Evolutionary conservation across 768 basidiomycete species (phyloP).

Genomic region (Scleroderma citrinum): DNA sequence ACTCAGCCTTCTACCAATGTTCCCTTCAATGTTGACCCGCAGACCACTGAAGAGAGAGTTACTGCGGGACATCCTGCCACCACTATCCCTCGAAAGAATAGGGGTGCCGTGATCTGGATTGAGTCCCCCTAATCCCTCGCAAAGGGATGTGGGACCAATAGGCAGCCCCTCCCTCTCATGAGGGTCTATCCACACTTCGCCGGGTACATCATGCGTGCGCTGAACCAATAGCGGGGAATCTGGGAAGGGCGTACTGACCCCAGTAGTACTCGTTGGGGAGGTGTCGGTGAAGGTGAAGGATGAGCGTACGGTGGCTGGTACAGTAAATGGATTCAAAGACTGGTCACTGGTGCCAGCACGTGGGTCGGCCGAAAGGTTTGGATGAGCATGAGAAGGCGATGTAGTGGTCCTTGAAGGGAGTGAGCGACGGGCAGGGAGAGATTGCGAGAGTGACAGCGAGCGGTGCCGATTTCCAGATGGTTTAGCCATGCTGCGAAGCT

Average conservation of each 20-base stretch:
- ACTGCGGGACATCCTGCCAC: too few relatives aligned
- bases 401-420: conserved; percentile 5
- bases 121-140: neutral
- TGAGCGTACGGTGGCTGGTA: neutral
- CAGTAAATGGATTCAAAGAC: neutral
- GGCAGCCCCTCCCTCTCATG: conserved; percentile 63
- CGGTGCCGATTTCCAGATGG: conserved; percentile 4
- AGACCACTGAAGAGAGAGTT: neutral
- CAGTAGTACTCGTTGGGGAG: neutral
- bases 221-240: conserved; percentile 14
- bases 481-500: neutral
- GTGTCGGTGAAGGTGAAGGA: neutral
- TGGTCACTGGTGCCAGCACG: neutral
- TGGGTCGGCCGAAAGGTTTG: neutral
- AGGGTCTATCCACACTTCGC: conserved; percentile 53
- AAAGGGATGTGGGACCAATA: conserved; percentile 26
- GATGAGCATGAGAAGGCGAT: neutral
- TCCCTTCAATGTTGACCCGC: conserved; percentile 14
- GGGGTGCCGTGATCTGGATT: neutral
- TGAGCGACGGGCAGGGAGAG: neutral
- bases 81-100: too few relatives aligned
- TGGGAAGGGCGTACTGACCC: conserved; percentile 1
- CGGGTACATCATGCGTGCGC: conserved; percentile 38
- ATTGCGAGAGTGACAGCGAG: conserved; percentile 10
- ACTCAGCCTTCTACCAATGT: conserved; percentile 5